Evolutionary conservation across 352 stramenopile species (phyloP), one percentile per base, ranked within the genome.

Genomic region (Globisporangium cylindrosporum): DNA sequence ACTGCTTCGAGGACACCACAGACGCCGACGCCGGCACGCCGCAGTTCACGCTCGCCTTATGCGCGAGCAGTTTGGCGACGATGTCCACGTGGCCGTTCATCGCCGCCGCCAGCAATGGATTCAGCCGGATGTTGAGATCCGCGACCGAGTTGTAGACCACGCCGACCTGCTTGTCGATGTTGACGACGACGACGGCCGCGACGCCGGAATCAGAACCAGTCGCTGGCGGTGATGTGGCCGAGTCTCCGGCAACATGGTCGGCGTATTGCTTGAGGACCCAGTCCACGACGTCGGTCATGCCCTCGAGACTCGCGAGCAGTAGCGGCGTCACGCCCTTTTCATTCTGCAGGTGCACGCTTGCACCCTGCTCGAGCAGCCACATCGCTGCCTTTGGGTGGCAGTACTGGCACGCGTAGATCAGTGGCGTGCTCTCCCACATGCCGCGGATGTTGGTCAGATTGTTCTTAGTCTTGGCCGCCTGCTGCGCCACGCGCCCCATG

Each of bases 391-490:
- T 64, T 10, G 73, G 48, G 49, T 90, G 86, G 38, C 72, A 75
- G 57, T 92, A 94, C 59, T 93, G 84, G 20, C 84, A 75, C 36
- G 86, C 82, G 54, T 86, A 90, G n/a, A 94, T 82, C 22, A 94
- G 69, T 25, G 86, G 86, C 29, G 86, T 94, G 64, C 84, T 92
- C 27, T 93, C 86, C 86, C 86, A 94, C 86, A 94, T 94, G 32
- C 84, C 84, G 34, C 84, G 80, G 18, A 89, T 78, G 51, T 93
- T 88, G 54, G 91, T 63, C 20, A 90, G 63, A n/a, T 41, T 57
- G 15, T 57, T 60, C 36, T 69, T 67, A 1, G 27, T 22, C 12
- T 63, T 27, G 1, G 62, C 41, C 14, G 73, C 60, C 15, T 60
- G 56, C 27, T 62, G 56, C 20, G 22, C 54, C 14, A 69, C 14